Base-by-base conservation (phyloP, 2,329 filamentous ascomycete species). In the Myriosclerotinia scirpicola region DNA sequence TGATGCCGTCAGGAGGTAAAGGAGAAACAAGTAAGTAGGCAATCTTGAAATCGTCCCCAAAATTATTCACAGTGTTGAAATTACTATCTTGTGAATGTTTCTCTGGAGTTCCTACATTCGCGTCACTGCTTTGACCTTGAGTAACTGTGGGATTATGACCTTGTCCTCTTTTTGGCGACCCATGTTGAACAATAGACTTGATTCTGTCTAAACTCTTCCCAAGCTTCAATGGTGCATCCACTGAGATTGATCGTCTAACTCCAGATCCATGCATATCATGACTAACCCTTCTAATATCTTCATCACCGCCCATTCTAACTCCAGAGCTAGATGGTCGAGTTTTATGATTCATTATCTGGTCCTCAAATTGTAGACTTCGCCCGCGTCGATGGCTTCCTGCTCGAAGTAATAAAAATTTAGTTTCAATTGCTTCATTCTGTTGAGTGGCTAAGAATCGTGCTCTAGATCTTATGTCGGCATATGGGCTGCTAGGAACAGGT, bases 21-120 rank as follows among this genome's bases (percentile, higher is more conserved):
- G 90, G 90, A 0, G 90, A 92, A 11, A 93, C 80, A 12, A 92
- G 79, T 1, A 93, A 77, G 70, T 89, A 90, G 1, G 83, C 84
- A 73, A 78, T 22, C 79, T 81, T 17, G 2, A 74, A 46, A 69
- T 67, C 17, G 72, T 75, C 34, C 12, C 59, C 67, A 34, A 74
- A 66, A 1, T 15, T n/a, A 20, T 34, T 17, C 26, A 5, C 2
- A 3, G 20, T 64, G 68, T 52, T 30, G 22, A 2, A 30, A 36
- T 56, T 30, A 7, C 15, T 40, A 42, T 64, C 53, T 40, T 17
- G 38, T 26, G 53, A 30, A 12, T 50, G 20, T 22, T 17, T 44
- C 6, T 46, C n/a, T 3, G 30, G 30, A 40, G 5, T 46, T 40
- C 40, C 40, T 3, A 48, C 14, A 20, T 36, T 40, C 15, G 6